Evolutionary conservation across 2,329 filamentous ascomycete genomes (phyloP).

Genomic region (Hypoxylon sp.): DNA sequence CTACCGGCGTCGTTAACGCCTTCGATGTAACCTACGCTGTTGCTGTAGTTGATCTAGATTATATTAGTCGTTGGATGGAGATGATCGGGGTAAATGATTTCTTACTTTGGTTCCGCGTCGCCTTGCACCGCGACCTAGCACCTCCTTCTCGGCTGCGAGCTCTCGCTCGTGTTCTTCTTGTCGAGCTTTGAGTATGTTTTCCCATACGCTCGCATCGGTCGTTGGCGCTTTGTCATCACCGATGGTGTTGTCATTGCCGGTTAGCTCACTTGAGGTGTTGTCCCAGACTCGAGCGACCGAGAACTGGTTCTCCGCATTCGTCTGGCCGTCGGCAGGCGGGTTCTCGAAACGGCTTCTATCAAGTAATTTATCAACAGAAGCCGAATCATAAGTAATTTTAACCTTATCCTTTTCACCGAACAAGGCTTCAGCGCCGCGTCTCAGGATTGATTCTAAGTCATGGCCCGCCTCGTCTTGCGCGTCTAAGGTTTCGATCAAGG

Average conservation of each 20-base stretch:
- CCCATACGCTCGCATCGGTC: conserved; percentile 83
- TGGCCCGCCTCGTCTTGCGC: conserved; percentile 82
- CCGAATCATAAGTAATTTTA: conserved; percentile 85
- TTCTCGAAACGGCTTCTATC: conserved; percentile 87
- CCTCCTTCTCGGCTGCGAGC: conserved; percentile 76
- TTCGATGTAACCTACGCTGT: conserved; percentile 53
- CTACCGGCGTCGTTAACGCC: conserved; percentile 45
- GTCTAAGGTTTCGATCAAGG: conserved; percentile 93
- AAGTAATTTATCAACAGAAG: conserved; percentile 89
- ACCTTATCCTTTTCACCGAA: conserved; percentile 81
- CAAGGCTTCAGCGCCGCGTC: conserved; percentile 87
- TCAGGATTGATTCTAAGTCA: conserved; percentile 89
- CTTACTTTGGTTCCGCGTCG: conserved; percentile 68
- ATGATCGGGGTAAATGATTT: conserved; percentile 43
- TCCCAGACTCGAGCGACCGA: conserved; percentile 93
- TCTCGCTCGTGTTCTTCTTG: conserved; percentile 83
- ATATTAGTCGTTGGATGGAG: conserved; percentile 36
- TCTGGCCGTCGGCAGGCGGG: conserved; percentile 72
- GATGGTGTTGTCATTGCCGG: conserved; percentile 64
- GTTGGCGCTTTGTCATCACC: conserved; percentile 65
- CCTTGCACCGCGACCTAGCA: conserved; percentile 88
- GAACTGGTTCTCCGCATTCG: conserved; percentile 82
- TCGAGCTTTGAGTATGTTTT: conserved; percentile 86
- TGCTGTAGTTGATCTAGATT: conserved; percentile 62
- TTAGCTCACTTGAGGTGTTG: conserved; percentile 69